Conservation (phyloP, 208 protist species). For the Leishmania martiniquensis region DNA sequence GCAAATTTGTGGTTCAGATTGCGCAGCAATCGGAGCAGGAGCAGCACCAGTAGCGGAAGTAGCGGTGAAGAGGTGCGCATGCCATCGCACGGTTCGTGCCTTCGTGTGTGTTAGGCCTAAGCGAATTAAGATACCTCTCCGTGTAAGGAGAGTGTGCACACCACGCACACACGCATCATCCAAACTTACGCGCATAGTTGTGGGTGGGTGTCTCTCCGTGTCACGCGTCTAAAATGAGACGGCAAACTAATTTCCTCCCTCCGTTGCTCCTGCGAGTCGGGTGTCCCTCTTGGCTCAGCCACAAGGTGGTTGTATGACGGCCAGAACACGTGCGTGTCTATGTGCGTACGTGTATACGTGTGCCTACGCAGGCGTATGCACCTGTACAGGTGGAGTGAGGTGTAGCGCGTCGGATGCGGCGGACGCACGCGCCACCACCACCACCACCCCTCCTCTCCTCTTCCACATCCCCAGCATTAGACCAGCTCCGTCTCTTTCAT, state of each 20-base stretch:
- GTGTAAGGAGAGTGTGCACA: slow-evolving; percentile 1
- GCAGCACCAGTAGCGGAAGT: slow-evolving; percentile 1
- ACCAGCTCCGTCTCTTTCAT: neutral
- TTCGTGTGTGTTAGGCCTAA: slow-evolving; percentile 2
- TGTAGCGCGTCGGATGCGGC: neutral
- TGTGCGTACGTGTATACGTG: neutral
- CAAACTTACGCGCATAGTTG: neutral
- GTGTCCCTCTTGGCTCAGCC: neutral
- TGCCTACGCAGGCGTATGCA: too few species aligned
- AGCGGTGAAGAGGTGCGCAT: neutral
- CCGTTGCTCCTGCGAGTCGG: too few species aligned
- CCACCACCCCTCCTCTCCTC: neutral
- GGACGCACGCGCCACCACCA: too few species aligned
- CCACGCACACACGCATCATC: neutral
- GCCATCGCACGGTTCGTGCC: neutral
- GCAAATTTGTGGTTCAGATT: slow-evolving; percentile 89
- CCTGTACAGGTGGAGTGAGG: too few species aligned
- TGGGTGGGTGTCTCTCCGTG: neutral
- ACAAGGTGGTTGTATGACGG: neutral
- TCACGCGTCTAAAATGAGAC: slow-evolving; percentile 7
- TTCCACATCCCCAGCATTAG: neutral
- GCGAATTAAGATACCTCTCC: slow-evolving; percentile 9
- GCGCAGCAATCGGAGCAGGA: slow-evolving; percentile 31
- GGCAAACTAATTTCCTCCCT: neutral
- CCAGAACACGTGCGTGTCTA: neutral